These are phyloP conservation scores for Aspergillus aculeatus DNA, from an alignment of 2,329 filamentous ascomycete species.

Conservation along the genomic window DNA sequence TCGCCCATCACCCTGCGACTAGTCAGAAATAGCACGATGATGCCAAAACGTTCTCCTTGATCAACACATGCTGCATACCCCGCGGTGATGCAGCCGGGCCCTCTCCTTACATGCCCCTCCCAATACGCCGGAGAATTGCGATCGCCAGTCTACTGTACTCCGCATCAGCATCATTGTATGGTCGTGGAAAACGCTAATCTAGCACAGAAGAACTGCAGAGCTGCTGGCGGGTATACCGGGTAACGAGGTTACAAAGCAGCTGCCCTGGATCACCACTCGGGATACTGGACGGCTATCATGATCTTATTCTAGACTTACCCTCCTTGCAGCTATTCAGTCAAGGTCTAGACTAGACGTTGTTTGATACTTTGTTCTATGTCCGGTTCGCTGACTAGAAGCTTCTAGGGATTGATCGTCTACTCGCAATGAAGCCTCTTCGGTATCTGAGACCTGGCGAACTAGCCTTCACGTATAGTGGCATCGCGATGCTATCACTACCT, in stretches of 20 bases:
- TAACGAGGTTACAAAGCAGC: neutral
- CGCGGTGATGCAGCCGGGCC: neutral
- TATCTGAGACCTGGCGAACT: no score
- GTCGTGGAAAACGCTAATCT: neutral
- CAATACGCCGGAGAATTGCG: neutral
- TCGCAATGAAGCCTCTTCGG: no score
- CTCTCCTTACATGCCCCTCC: neutral
- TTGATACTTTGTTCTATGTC: neutral
- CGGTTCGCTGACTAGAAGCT: neutral
- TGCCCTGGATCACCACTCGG: no score
- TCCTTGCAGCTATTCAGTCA: slow-evolving; percentile 1
- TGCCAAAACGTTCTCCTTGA: neutral
- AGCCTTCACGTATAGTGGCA: no score
- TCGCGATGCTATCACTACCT: no score
- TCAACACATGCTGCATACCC: neutral
- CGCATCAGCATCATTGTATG: neutral
- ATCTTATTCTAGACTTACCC: neutral
- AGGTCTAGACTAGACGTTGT: neutral
- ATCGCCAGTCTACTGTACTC: neutral
- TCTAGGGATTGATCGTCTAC: no score
- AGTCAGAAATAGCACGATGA: slow-evolving; percentile 1
- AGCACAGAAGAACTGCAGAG: neutral
- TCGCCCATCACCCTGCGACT: neutral
- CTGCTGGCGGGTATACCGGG: neutral
- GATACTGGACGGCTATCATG: no score